These are phyloP conservation scores for Ploettnerulaceae sp. DNA, from an alignment of 2,329 filamentous ascomycete genomes.

Conservation along the genomic window DNA sequence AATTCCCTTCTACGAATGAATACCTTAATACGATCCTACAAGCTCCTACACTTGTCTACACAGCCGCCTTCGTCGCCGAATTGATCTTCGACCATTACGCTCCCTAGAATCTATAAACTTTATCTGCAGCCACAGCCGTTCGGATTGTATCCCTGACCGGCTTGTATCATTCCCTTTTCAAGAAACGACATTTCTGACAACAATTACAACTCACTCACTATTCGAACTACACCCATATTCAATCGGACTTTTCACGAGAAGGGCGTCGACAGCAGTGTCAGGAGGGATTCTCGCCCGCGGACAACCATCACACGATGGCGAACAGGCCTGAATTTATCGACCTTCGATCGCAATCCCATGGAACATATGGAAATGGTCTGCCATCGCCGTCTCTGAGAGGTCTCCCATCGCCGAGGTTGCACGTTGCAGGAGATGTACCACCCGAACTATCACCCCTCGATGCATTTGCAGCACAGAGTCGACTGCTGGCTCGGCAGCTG, in stretches of 20 bases:
- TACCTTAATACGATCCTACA: constrained; percentile 12
- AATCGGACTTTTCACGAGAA: neutral
- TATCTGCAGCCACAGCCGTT: neutral
- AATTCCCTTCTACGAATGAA: constrained; percentile 2
- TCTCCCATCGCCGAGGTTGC: constrained; percentile 61
- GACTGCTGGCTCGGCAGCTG: constrained; percentile 79
- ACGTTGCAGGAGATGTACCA: constrained; percentile 75
- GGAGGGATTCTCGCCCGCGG: neutral
- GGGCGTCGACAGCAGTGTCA: neutral
- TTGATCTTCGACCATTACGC: constrained; percentile 3
- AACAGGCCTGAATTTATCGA: constrained; percentile 31
- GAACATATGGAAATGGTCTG: constrained; percentile 21
- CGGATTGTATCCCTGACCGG: neutral
- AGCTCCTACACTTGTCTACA: constrained; percentile 11
- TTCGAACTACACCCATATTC: neutral
- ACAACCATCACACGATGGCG: constrained; percentile 25
- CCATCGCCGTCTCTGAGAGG: constrained; percentile 25
- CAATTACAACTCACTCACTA: too few species aligned
- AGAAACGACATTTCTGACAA: neutral
- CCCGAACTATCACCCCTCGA: constrained; percentile 91
- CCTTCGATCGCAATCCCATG: constrained; percentile 31
- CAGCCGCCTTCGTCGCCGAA: constrained; percentile 7
- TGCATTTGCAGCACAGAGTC: constrained; percentile 88
- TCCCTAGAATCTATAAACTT: neutral
- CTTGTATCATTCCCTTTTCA: neutral